These are phyloP conservation scores for Penicillium sp. DNA, from an alignment of 2,329 filamentous ascomycete genomes.

Conservation along the genomic window DNA sequence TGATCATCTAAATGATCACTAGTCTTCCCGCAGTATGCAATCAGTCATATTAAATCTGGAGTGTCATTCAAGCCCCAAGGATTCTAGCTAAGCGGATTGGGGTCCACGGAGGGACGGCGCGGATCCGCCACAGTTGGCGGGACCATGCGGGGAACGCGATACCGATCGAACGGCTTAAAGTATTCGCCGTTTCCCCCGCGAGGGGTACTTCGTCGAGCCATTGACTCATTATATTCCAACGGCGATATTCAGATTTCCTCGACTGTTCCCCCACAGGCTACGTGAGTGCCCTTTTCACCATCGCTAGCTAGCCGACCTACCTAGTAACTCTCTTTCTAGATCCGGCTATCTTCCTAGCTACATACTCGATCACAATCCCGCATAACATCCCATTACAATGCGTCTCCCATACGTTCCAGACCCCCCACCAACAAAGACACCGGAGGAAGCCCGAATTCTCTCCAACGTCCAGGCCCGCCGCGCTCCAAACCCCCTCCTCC, in stretches of 20 bases:
- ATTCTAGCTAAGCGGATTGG: background rate
- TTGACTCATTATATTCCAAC: background rate
- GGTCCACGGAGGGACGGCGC: slow-evolving; percentile 2
- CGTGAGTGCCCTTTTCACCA: background rate
- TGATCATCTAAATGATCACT: background rate
- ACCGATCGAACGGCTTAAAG: slow-evolving; percentile 22
- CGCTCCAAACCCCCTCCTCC: slow-evolving; percentile 54
- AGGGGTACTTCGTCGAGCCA: background rate
- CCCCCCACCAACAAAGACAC: slow-evolving; percentile 51
- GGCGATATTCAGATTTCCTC: background rate
- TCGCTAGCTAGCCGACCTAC: background rate
- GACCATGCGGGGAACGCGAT: slow-evolving; percentile 27
- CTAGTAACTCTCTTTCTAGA: background rate
- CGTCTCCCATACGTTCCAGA: slow-evolving; percentile 59
- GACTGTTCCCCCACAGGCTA: background rate
- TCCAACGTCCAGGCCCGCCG: slow-evolving; percentile 56
- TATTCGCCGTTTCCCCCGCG: slow-evolving; percentile 10
- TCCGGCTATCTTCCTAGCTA: background rate
- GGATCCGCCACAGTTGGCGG: slow-evolving; percentile 23
- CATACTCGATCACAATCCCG: background rate
- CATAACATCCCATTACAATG: slow-evolving; percentile 44
- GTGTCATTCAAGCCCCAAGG: background rate
- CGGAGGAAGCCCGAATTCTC: slow-evolving; percentile 56
- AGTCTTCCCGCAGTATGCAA: background rate
- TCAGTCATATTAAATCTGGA: background rate